phyloP scores from a whole-genome alignment of 257 asterid species.

The Nicotiana sylvestris region DNA sequence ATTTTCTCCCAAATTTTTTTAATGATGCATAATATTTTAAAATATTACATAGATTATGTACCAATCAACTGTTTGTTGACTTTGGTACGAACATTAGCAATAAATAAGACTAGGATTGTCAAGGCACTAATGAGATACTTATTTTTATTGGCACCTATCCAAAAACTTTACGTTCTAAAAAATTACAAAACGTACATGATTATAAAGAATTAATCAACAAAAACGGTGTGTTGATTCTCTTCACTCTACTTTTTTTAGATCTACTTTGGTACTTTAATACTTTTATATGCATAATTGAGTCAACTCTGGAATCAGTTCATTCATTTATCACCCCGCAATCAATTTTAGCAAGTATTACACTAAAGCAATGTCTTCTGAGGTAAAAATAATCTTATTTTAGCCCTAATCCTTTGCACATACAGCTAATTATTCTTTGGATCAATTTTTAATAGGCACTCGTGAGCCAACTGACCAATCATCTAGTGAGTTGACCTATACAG shows the following conservation, averaged over 20 bases:
- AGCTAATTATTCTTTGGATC: not conserved
- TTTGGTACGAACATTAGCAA: not conserved
- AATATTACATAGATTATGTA: no score
- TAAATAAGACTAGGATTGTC: not conserved
- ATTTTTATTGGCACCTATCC: not conserved
- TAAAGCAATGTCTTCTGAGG: not conserved
- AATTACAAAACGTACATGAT: not conserved
- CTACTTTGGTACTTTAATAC: not conserved
- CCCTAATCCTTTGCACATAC: not conserved
- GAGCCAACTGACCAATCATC: slow-evolving; percentile 6
- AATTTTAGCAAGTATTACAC: not conserved
- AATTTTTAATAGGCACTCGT: not conserved
- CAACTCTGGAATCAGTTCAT: slow-evolving; percentile 1
- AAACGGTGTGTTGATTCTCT: slow-evolving; percentile 4
- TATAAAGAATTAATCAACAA: not conserved
- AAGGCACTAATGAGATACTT: not conserved
- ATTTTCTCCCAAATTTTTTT: not conserved
- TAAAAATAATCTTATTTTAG: not conserved
- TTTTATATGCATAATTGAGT: not conserved
- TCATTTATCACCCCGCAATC: slow-evolving; percentile 10
- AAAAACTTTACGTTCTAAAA: not conserved
- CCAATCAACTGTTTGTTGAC: not conserved
- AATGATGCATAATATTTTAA: not conserved
- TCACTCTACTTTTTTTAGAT: not conserved
- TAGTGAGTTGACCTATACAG: slow-evolving; percentile 4